A percentile compares a stretch with the other conserved stretches of the same genome.
Evolutionary conservation across 352 stramenopile species (phyloP).

Genomic region (Blastocystis sp.): DNA sequence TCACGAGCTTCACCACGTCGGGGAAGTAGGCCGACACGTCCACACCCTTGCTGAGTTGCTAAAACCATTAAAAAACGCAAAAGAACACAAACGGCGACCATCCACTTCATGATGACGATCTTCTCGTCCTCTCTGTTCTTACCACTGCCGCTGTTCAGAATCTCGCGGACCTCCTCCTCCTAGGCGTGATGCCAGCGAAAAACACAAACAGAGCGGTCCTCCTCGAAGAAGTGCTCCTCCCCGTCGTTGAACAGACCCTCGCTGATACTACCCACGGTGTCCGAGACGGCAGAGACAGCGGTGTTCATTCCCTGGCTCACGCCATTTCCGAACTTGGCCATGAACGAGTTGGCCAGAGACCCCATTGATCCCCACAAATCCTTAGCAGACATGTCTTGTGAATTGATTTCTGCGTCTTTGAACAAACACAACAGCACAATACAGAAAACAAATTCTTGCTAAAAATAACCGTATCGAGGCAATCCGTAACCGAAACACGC

Average conservation of each 20-base stretch:
- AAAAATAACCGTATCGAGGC: no score
- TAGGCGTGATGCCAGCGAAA: neutral
- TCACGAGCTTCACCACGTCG: slow-evolving; percentile 84
- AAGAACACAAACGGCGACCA: slow-evolving; percentile 35
- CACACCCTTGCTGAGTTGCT: slow-evolving; percentile 50
- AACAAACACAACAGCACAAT: no score
- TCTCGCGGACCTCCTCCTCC: slow-evolving; percentile 44
- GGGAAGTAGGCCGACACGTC: slow-evolving; percentile 82
- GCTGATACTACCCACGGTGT: slow-evolving; percentile 7
- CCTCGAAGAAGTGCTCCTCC: slow-evolving; percentile 48
- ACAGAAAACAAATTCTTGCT: no score
- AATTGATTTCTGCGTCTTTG: no score
- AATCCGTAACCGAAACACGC: no score
- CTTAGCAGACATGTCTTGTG: neutral
- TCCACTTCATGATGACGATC: slow-evolving; percentile 53
- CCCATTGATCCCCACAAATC: slow-evolving; percentile 45
- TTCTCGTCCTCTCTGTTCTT: slow-evolving; percentile 36
- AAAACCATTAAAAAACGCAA: neutral
- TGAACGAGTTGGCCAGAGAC: slow-evolving; percentile 1
- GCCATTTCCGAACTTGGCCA: slow-evolving; percentile 38
- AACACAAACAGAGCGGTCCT: slow-evolving; percentile 36
- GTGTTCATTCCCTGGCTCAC: slow-evolving; percentile 52
- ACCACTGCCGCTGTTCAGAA: slow-evolving; percentile 45
- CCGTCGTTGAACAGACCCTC: slow-evolving; percentile 45
- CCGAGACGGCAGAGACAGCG: slow-evolving; percentile 28